These are phyloP conservation scores for Pilasporangium apinafurcum DNA, from an alignment of 352 stramenopile genomes.

Conservation along the genomic window DNA sequence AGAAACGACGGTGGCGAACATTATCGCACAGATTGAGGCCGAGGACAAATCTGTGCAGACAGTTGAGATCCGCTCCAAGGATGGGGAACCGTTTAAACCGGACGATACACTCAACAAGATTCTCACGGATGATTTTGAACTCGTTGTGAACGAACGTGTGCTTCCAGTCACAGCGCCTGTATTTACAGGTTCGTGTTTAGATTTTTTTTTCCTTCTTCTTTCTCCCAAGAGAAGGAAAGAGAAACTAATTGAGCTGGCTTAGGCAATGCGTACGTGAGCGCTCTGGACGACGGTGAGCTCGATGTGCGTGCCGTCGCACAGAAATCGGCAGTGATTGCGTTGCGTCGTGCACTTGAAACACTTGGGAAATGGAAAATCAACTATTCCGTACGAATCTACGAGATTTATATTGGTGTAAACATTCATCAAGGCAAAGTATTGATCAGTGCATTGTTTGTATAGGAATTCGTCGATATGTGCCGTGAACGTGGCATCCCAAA, in stretches of 20 bases:
- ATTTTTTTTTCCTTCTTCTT: too few species aligned
- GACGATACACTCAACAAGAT: slow-evolving; percentile 62
- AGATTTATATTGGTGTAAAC: background rate
- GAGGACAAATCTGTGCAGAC: slow-evolving; percentile 69
- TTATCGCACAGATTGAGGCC: slow-evolving; percentile 67
- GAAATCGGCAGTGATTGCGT: slow-evolving; percentile 72
- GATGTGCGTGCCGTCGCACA: slow-evolving; percentile 74
- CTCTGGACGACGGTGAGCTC: slow-evolving; percentile 68
- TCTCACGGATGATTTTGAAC: slow-evolving; percentile 76
- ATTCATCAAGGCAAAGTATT: background rate
- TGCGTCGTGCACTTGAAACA: slow-evolving; percentile 63
- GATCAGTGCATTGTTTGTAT: background rate
- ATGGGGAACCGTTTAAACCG: slow-evolving; percentile 49
- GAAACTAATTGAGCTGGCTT: too few species aligned
- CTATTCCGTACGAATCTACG: slow-evolving; percentile 21
- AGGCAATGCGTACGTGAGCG: slow-evolving; percentile 66
- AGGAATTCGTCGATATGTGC: slow-evolving; percentile 72
- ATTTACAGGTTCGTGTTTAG: slow-evolving; percentile 33
- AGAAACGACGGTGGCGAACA: slow-evolving; percentile 72
- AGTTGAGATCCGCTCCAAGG: slow-evolving; percentile 56
- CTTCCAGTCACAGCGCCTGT: slow-evolving; percentile 64
- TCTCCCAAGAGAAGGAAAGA: too few species aligned
- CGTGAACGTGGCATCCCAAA: slow-evolving; percentile 72
- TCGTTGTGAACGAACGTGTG: slow-evolving; percentile 75
- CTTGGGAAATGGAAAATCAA: slow-evolving; percentile 80